Percentiles rank a stretch among this genome's conserved stretches.
phyloP scores from a whole-genome alignment of 257 asterid species.

The Scutellaria minor region DNA sequence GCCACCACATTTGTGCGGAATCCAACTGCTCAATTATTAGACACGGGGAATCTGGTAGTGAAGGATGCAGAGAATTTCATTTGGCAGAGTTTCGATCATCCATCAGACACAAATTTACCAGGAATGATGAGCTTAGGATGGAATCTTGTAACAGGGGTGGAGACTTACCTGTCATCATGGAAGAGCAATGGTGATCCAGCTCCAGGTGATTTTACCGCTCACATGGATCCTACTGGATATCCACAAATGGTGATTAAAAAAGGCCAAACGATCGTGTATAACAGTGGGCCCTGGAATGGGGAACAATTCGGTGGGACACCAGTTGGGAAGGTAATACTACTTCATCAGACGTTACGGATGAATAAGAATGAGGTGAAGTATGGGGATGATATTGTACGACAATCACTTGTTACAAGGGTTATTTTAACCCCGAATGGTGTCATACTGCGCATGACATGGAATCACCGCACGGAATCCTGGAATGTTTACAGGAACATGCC shows the following conservation, averaged over 20 bases:
- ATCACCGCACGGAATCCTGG: neutral
- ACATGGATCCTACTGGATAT: neutral
- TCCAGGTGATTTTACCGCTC: conserved; percentile 3
- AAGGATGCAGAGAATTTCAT: neutral
- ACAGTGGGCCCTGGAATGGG: conserved; percentile 26
- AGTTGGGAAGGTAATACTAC: neutral
- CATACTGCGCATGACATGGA: neutral
- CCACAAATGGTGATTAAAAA: neutral
- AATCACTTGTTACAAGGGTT: neutral
- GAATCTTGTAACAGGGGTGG: conserved; percentile 14
- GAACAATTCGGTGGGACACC: neutral
- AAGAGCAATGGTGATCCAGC: conserved; percentile 17
- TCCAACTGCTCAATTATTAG: conserved; percentile 2
- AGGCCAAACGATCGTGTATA: neutral
- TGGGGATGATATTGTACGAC: neutral
- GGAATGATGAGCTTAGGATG: conserved; percentile 18
- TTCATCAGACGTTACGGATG: neutral
- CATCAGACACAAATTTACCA: conserved; percentile 6
- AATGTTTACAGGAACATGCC: neutral
- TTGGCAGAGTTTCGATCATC: conserved; percentile 21
- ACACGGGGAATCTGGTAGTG: conserved; percentile 11
- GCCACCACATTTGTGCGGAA: neutral
- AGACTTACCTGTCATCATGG: conserved; percentile 17
- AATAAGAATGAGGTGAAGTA: neutral
- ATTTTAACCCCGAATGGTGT: neutral